phyloP scores from a whole-genome alignment of 2,329 filamentous ascomycete species.

The Talaromyces sp. region DNA sequence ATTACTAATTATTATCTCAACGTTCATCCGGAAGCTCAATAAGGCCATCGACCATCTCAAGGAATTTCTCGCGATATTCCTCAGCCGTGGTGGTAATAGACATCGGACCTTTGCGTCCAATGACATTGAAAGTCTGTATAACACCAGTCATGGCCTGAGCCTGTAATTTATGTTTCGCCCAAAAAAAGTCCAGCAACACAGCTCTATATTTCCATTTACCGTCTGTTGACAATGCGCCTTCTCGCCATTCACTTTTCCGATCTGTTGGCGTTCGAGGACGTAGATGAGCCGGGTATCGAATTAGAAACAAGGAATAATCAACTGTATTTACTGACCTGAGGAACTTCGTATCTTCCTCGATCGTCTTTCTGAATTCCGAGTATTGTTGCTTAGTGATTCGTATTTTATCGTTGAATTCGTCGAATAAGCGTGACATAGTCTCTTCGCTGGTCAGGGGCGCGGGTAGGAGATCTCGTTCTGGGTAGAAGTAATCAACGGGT shows the following conservation, averaged over 20 bases:
- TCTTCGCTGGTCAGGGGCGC: slow-evolving; percentile 62
- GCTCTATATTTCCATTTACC: slow-evolving; percentile 66
- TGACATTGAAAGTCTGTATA: slow-evolving; percentile 61
- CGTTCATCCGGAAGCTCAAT: slow-evolving; percentile 34
- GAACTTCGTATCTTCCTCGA: slow-evolving; percentile 62
- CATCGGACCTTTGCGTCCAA: slow-evolving; percentile 67
- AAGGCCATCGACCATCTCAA: slow-evolving; percentile 51
- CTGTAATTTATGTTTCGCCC: slow-evolving; percentile 68
- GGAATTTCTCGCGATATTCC: slow-evolving; percentile 62
- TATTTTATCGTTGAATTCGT: slow-evolving; percentile 66
- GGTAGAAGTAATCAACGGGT: slow-evolving; percentile 71
- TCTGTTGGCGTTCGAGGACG: slow-evolving; percentile 33
- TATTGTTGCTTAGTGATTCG: slow-evolving; percentile 55
- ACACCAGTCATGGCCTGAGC: slow-evolving; percentile 64
- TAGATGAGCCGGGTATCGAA: slow-evolving; percentile 52
- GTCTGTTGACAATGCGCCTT: slow-evolving; percentile 59
- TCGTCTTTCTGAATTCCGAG: slow-evolving; percentile 52
- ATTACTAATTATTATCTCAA: not conserved
- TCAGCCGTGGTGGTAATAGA: slow-evolving; percentile 67
- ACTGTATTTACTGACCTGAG: slow-evolving; percentile 63
- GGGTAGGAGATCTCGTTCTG: slow-evolving; percentile 67
- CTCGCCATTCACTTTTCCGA: slow-evolving; percentile 53
- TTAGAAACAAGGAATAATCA: slow-evolving; percentile 72
- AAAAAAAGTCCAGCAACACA: slow-evolving; percentile 72
- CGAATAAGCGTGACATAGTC: slow-evolving; percentile 63